These are phyloP conservation scores for Aspergillus sp. DNA, from an alignment of 2,329 filamentous ascomycete genomes.

Conservation along the genomic window DNA sequence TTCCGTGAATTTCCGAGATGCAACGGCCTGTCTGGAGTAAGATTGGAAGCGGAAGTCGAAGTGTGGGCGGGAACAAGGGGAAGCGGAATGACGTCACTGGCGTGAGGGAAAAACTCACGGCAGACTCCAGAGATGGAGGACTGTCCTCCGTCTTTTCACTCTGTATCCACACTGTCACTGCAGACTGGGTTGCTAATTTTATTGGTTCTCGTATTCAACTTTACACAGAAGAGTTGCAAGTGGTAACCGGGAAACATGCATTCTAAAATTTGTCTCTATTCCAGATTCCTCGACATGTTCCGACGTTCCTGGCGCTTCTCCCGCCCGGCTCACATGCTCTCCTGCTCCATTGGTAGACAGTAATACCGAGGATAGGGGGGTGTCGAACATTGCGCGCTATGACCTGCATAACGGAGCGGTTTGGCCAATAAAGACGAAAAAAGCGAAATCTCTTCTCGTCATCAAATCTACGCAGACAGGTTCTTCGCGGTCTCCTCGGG, in stretches of 20 bases:
- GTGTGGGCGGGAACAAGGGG: neutral
- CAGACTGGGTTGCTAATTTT: neutral
- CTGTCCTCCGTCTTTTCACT: slow-evolving; percentile 26
- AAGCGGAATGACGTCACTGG: slow-evolving; percentile 5
- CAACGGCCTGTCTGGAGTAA: neutral
- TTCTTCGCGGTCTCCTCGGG: slow-evolving; percentile 57
- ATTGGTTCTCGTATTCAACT: neutral
- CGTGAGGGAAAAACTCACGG: neutral
- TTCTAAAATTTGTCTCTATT: slow-evolving; percentile 7
- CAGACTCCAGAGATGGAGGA: slow-evolving; percentile 23
- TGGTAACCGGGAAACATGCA: neutral
- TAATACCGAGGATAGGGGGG: neutral
- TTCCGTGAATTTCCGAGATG: slow-evolving; percentile 21
- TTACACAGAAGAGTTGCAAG: neutral
- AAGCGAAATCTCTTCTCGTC: slow-evolving; percentile 10
- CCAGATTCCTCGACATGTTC: neutral
- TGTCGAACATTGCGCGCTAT: slow-evolving; percentile 14
- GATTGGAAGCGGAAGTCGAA: slow-evolving; percentile 2
- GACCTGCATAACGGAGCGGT: slow-evolving; percentile 22
- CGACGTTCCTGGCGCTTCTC: neutral
- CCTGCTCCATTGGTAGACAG: slow-evolving; percentile 7
- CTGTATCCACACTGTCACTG: neutral
- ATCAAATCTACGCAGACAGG: slow-evolving; percentile 32
- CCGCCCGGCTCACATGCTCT: slow-evolving; percentile 12
- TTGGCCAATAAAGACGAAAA: slow-evolving; percentile 4